A percentile compares a stretch with the other conserved stretches of the same genome.
Evolutionary conservation across 2,329 filamentous ascomycete species (phyloP).

Genomic region (Rugonectria rugulosa): DNA sequence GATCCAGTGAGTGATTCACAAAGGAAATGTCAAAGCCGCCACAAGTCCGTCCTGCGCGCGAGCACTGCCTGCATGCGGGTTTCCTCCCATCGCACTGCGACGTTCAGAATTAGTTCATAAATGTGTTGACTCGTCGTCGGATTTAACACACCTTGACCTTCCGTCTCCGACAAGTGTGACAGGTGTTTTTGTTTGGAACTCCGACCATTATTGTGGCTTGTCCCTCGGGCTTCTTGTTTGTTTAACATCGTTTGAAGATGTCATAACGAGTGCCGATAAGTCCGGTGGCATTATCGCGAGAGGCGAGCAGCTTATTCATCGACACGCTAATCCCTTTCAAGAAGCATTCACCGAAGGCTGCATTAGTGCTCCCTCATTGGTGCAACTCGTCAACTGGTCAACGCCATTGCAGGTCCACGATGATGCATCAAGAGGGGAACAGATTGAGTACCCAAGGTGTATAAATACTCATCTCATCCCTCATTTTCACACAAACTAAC

Average conservation of each 20-base stretch:
- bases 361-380: background rate
- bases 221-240: too few relatives aligned
- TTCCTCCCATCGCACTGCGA: constrained; percentile 1
- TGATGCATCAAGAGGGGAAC: too few relatives aligned
- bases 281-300: background rate
- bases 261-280: background rate
- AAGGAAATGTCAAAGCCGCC: background rate
- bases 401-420: too few relatives aligned
- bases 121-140: too few relatives aligned
- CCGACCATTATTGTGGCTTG: too few relatives aligned
- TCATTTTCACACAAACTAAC: too few relatives aligned
- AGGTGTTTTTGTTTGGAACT: background rate
- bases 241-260: too few relatives aligned
- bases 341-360: constrained; percentile 8
- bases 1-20: background rate
- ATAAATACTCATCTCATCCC: background rate
- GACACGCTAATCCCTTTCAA: background rate
- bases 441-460: too few relatives aligned
- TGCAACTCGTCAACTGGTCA: background rate
- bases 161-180: constrained; percentile 2
- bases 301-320: background rate
- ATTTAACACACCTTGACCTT: constrained; percentile 4
- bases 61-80: background rate
- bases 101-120: too few relatives aligned
- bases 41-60: background rate